phyloP scores from a whole-genome alignment of 2,329 filamentous ascomycete genomes.

The Graphilbum fragrans region DNA sequence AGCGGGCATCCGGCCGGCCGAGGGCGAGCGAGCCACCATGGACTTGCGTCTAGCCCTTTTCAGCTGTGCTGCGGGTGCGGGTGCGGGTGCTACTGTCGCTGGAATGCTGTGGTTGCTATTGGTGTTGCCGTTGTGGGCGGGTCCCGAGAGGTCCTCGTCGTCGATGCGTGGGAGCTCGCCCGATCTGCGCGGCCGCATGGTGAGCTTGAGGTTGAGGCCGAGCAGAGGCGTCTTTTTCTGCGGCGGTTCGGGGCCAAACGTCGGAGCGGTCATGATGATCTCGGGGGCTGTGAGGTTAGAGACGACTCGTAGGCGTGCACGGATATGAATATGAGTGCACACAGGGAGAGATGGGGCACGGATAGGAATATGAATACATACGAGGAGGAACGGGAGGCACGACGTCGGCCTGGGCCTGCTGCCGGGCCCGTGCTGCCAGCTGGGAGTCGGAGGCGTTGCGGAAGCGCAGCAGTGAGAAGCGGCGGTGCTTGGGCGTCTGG shows the following conservation, averaged over 20 bases:
- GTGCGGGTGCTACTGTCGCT: no score
- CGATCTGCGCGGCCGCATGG: conserved; percentile 39
- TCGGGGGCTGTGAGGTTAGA: conserved; percentile 36
- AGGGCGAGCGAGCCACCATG: conserved; percentile 21
- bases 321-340: conserved; percentile 2
- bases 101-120: no score
- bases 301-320: neutral
- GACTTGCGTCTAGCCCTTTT: conserved; percentile 30
- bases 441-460: conserved; percentile 91
- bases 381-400: conserved; percentile 46
- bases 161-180: conserved; percentile 32
- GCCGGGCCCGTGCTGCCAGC: conserved; percentile 62
- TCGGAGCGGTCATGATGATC: conserved; percentile 90
- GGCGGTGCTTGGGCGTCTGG: conserved; percentile 42
- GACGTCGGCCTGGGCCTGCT: conserved; percentile 42
- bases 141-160: conserved; percentile 11
- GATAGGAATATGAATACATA: conserved; percentile 23
- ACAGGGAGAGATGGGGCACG: conserved; percentile 1
- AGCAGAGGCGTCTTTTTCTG: conserved; percentile 45
- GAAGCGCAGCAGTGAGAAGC: conserved; percentile 65
- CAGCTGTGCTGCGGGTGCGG: no score
- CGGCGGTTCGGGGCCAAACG: conserved; percentile 43
- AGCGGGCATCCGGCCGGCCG: conserved; percentile 24
- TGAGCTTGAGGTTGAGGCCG: conserved; percentile 42
- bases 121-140: no score